These are phyloP conservation scores for Coemansia sp. DNA, from an alignment of 192 early-diverging fungal genomes.

Conservation along the genomic window DNA sequence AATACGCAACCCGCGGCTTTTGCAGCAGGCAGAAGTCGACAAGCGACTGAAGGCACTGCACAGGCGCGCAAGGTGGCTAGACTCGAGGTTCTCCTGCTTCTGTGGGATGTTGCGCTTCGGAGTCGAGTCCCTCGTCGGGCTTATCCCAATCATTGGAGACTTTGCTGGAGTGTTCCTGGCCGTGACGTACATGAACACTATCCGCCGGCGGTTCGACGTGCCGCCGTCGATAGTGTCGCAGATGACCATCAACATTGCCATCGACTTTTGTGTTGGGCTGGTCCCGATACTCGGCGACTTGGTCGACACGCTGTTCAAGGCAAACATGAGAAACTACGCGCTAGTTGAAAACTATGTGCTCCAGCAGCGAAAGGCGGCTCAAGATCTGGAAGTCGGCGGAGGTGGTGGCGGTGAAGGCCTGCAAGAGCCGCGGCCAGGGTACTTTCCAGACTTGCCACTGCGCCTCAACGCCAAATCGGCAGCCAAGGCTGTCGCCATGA, in stretches of 20 bases:
- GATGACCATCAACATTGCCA: constrained; percentile 47
- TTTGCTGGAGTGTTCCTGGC: constrained; percentile 38
- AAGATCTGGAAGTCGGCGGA: constrained; percentile 14
- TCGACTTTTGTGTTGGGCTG: constrained; percentile 46
- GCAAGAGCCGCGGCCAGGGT: constrained; percentile 13
- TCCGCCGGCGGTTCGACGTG: constrained; percentile 24
- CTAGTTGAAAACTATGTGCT: constrained; percentile 36
- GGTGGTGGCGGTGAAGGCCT: constrained; percentile 2
- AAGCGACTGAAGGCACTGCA: constrained; percentile 30
- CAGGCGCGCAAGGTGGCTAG: constrained; percentile 24
- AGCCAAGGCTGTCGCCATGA: neutral
- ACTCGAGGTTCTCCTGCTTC: constrained; percentile 37
- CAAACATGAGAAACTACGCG: constrained; percentile 48
- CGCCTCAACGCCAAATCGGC: constrained; percentile 9
- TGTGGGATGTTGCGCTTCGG: constrained; percentile 41
- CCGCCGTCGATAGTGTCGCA: constrained; percentile 36
- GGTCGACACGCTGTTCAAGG: constrained; percentile 45
- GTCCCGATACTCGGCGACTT: constrained; percentile 53
- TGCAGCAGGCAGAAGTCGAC: constrained; percentile 18
- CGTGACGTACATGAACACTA: constrained; percentile 26
- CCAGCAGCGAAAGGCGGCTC: constrained; percentile 6
- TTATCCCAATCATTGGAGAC: constrained; percentile 49
- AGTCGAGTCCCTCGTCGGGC: constrained; percentile 41
- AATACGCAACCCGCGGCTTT: constrained; percentile 28
- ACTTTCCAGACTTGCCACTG: constrained; percentile 18